Base-by-base conservation (phyloP, 768 basidiomycete species). In the Boletus speciosus region DNA sequence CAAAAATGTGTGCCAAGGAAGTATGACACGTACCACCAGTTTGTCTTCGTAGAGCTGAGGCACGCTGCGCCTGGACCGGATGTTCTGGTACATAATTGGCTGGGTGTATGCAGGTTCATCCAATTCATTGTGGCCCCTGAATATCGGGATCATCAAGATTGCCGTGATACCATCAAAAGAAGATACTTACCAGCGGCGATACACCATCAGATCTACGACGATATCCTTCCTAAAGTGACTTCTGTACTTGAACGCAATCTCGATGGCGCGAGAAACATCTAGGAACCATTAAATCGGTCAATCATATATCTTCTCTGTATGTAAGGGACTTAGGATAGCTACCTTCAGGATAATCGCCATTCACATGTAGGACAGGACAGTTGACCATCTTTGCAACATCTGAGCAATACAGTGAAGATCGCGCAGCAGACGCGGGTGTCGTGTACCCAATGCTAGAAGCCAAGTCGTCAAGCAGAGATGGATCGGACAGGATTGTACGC, bases 331-430 rank as follows among this genome's bases (percentile, higher is more conserved):
- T 34, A 14, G 11, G 8, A 34, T 21, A 29, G 25, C 47, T 42
- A 74, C 90, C 90, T 79, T 96, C 92, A 0, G 92, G 91, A 66
- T 87, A 75, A 67, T 97, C 94, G 6, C 93, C 93, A 58, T 95
- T 97, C 55, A 94, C 91, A 57, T 96, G 94, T 19, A 96, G 67
- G 5, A 95, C 82, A 1, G 93, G 94, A 0, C 90, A 85, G 54
- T 90, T 87, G 61, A 94, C 86, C 87, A 90, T 91, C 72, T 95
- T 95, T 6, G 87, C 90, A 36, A 90, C 74, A 65, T 93, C 91
- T 1, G 90, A 90, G 64, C 90, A 93, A 64, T 97, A 97, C 34
- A 90, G 65, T 0, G 89, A 92, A 1, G 93, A 94, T 7, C 93
- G 82, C 14, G 90, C 89, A 47, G 80, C 81, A 0, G 89, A 84